Percentiles rank a stretch among this genome's conserved stretches.
phyloP scores from a whole-genome alignment of 1,139 yeast genomes.

The Entelexis sorbosivorans region DNA sequence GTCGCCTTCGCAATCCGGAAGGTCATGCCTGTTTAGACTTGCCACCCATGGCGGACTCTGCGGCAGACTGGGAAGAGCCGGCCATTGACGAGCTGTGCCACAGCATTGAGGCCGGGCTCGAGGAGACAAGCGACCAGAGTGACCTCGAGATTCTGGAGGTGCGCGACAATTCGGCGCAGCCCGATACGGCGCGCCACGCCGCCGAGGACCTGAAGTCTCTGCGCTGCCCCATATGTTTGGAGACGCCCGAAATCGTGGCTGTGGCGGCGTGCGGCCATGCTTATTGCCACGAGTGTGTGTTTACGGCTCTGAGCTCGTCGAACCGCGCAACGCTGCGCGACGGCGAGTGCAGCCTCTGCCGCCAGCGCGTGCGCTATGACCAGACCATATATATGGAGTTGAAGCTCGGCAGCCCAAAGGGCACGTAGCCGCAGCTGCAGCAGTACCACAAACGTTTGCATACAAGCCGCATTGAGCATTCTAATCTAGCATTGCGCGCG shows the following conservation, averaged over 20 bases:
- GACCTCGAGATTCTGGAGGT: slow-evolving; percentile 18
- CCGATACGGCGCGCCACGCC: not conserved
- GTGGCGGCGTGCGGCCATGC: slow-evolving; percentile 33
- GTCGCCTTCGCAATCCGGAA: not conserved
- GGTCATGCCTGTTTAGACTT: not conserved
- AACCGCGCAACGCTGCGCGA: slow-evolving; percentile 23
- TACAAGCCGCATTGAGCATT: too few relatives aligned
- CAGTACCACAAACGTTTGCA: too few relatives aligned
- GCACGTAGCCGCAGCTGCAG: too few relatives aligned
- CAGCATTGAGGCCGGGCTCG: slow-evolving; percentile 1
- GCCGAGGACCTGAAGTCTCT: slow-evolving; percentile 6
- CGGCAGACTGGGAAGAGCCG: not conserved
- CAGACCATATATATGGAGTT: slow-evolving; percentile 17
- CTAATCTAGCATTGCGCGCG: too few relatives aligned
- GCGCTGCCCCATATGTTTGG: slow-evolving; percentile 31
- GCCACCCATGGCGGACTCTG: not conserved
- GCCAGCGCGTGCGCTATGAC: slow-evolving; percentile 27
- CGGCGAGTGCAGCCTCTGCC: slow-evolving; percentile 32
- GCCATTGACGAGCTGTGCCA: slow-evolving; percentile 6
- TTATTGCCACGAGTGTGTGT: slow-evolving; percentile 32
- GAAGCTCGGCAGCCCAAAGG: slow-evolving; percentile 3
- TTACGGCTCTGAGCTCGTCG: slow-evolving; percentile 29
- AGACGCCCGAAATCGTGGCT: slow-evolving; percentile 29
- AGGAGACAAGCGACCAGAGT: slow-evolving; percentile 7
- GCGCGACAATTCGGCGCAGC: not conserved